A percentile compares a stretch with the other conserved stretches of the same genome.
These are phyloP conservation scores for Pterocarpus santalinus DNA, from an alignment of 306 rosid species.

Conservation along the genomic window DNA sequence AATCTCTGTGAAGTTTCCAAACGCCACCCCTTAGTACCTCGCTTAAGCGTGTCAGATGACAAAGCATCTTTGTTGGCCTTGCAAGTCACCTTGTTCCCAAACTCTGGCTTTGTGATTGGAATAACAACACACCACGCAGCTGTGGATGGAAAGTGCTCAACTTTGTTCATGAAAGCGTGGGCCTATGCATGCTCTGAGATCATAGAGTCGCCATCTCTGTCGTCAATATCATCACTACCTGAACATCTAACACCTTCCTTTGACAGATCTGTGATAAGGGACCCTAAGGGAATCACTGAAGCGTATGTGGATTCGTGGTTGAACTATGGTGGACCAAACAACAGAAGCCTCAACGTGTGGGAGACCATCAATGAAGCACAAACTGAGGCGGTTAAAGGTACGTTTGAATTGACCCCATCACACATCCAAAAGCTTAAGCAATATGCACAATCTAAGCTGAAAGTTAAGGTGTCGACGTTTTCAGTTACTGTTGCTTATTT, in stretches of 20 bases:
- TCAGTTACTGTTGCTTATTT: constrained; percentile 47
- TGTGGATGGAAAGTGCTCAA: constrained; percentile 48
- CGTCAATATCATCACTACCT: background rate
- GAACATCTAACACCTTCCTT: constrained; percentile 53
- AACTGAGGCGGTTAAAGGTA: constrained; percentile 39
- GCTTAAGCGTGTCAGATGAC: constrained; percentile 4
- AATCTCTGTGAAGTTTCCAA: background rate
- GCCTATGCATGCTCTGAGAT: constrained; percentile 47
- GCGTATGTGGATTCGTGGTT: constrained; percentile 39
- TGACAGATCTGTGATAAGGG: constrained; percentile 55
- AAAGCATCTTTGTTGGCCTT: constrained; percentile 38
- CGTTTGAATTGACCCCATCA: constrained; percentile 44
- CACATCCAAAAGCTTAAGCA: constrained; percentile 44
- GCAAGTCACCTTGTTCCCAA: constrained; percentile 55
- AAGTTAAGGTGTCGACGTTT: constrained; percentile 48
- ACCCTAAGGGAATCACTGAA: constrained; percentile 42
- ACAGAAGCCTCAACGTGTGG: constrained; percentile 45
- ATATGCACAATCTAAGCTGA: constrained; percentile 1
- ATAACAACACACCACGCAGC: constrained; percentile 47
- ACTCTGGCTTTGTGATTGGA: constrained; percentile 51
- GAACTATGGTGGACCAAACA: constrained; percentile 24
- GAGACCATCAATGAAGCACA: background rate
- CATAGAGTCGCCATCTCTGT: background rate
- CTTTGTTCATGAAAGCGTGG: constrained; percentile 57
- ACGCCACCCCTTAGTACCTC: constrained; percentile 40